Percentiles rank a stretch among this genome's conserved stretches.
These are phyloP conservation scores for Chrysochromulina tobinii DNA, from an alignment of 78 protist genomes.

Conservation along the genomic window DNA sequence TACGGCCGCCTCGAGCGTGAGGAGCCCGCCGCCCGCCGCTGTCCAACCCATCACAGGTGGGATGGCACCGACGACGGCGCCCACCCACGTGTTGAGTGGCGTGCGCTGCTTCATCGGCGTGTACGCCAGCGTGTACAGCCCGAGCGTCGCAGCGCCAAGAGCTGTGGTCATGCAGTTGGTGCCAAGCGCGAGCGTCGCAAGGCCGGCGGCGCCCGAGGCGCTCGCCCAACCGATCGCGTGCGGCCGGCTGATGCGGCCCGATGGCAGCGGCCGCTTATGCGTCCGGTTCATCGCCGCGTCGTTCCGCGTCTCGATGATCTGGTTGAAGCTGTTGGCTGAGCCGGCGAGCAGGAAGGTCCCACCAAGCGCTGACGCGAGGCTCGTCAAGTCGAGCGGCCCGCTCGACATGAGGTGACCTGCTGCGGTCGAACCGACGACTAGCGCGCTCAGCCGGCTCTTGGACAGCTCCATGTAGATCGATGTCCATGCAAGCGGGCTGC, in stretches of 20 bases:
- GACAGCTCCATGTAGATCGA: neutral
- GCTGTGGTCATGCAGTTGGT: constrained; percentile 68
- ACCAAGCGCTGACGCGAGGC: neutral
- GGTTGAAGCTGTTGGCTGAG: constrained; percentile 55
- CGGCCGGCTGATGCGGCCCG: constrained; percentile 3
- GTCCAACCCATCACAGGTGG: constrained; percentile 93
- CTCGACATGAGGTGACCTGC: neutral
- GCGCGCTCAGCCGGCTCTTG: neutral
- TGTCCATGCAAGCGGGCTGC: no score
- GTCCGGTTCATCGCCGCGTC: constrained; percentile 56
- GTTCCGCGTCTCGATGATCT: constrained; percentile 25
- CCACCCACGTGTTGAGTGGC: constrained; percentile 86
- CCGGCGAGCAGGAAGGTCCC: constrained; percentile 43
- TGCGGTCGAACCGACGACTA: neutral
- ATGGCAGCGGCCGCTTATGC: constrained; percentile 28
- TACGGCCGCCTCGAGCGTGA: constrained; percentile 4
- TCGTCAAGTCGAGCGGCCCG: neutral
- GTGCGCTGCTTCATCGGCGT: constrained; percentile 82
- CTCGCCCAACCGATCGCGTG: constrained; percentile 19
- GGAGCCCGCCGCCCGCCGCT: constrained; percentile 48
- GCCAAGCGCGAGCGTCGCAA: neutral
- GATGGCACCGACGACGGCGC: constrained; percentile 91
- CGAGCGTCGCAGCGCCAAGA: constrained; percentile 76
- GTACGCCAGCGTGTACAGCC: constrained; percentile 79
- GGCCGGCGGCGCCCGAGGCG: constrained; percentile 27